Evolutionary conservation across 2,329 filamentous ascomycete genomes (phyloP).

Genomic region (Penicillium glabrum): DNA sequence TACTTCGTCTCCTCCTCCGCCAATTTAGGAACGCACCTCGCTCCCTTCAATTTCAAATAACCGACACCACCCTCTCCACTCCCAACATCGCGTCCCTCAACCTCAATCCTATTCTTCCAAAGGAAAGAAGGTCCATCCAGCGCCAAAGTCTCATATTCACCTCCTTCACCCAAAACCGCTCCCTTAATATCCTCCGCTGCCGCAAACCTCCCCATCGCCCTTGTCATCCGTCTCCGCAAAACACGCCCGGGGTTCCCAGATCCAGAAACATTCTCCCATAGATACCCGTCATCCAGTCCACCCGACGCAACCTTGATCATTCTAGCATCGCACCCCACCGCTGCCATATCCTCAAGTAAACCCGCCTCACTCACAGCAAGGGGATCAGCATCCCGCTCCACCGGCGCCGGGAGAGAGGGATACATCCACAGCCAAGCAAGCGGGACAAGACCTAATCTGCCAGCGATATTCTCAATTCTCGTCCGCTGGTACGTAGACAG

Average conservation of each 20-base stretch:
- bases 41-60: conserved; percentile 65
- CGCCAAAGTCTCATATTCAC: conserved; percentile 93
- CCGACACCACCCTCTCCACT: conserved; percentile 73
- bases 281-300: conserved; percentile 74
- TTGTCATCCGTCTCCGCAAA: conserved; percentile 50
- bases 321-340: conserved; percentile 75
- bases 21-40: conserved; percentile 49
- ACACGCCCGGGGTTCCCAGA: conserved; percentile 35
- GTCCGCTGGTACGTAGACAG: conserved; percentile 95
- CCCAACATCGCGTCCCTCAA: conserved; percentile 58
- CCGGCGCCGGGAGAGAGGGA: conserved; percentile 63
- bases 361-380: conserved; percentile 31
- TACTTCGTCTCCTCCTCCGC: background rate
- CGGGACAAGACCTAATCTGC: conserved; percentile 78
- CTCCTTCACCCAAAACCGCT: conserved; percentile 84
- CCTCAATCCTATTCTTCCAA: conserved; percentile 69
- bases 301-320: conserved; percentile 95
- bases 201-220: conserved; percentile 59
- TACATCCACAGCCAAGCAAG: conserved; percentile 93
- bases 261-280: conserved; percentile 75
- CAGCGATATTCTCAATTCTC: conserved; percentile 85
- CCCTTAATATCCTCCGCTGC: conserved; percentile 57
- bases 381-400: conserved; percentile 19
- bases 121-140: conserved; percentile 72
- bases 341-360: conserved; percentile 78